These are phyloP conservation scores for Metschnikowia lochheadii DNA, from an alignment of 805 yeast genomes.

Conservation along the genomic window DNA sequence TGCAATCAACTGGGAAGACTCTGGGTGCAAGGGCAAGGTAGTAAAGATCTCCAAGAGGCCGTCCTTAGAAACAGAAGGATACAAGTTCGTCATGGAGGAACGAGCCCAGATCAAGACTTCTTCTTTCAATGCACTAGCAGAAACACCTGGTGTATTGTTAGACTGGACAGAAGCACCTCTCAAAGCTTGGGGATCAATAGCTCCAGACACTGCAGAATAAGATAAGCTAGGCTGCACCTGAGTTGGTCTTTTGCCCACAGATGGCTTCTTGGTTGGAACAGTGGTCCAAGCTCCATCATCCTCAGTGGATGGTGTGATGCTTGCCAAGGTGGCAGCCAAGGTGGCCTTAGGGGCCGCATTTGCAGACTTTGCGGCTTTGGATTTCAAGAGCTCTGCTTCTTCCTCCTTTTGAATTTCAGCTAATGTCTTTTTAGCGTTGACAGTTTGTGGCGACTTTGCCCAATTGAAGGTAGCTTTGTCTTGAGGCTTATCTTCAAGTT, in stretches of 20 bases:
- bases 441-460: conserved; percentile 27
- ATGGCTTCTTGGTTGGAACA: conserved; percentile 33
- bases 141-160: conserved; percentile 19
- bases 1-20: conserved; percentile 79
- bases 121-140: conserved; percentile 34
- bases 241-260: conserved; percentile 22
- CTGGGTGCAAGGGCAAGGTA: conserved; percentile 70
- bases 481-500: conserved; percentile 22
- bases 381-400: conserved; percentile 33
- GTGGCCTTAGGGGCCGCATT: conserved; percentile 30
- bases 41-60: conserved; percentile 78
- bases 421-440: conserved; percentile 45
- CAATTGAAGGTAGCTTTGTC: conserved; percentile 38
- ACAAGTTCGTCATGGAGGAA: conserved; percentile 58
- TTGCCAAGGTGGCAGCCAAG: conserved; percentile 33
- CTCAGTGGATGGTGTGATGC: conserved; percentile 23
- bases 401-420: conserved; percentile 64
- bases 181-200: conserved; percentile 34
- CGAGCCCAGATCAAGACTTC: conserved; percentile 74
- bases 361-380: conserved; percentile 19
- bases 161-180: conserved; percentile 35
- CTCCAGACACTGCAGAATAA: conserved; percentile 19
- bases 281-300: conserved; percentile 40
- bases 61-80: conserved; percentile 69
- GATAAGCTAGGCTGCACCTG: conserved; percentile 13